Conservation (phyloP, 371 early-diverging fungal species). For the Sanchytrium tribonematis region DNA sequence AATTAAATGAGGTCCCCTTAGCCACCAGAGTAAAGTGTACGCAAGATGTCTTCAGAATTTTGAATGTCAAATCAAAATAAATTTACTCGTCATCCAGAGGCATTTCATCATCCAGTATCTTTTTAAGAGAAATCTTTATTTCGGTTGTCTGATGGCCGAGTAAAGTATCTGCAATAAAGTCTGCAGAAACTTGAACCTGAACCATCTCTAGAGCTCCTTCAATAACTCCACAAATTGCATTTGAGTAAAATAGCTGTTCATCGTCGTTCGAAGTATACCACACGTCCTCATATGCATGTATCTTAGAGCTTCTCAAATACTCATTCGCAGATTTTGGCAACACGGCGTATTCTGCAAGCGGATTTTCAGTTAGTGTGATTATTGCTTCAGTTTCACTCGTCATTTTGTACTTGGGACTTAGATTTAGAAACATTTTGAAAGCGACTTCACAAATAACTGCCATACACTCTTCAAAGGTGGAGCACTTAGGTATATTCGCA, state of each 20-base stretch:
- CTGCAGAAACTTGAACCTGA: slow-evolving; percentile 61
- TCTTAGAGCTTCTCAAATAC: slow-evolving; percentile 5
- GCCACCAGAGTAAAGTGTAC: neutral
- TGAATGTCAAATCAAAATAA: neutral
- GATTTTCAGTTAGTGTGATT: slow-evolving; percentile 48
- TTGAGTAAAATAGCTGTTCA: slow-evolving; percentile 75
- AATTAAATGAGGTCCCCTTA: neutral
- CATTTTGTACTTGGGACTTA: slow-evolving; percentile 24
- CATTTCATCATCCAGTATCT: slow-evolving; percentile 72
- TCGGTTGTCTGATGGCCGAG: slow-evolving; percentile 69
- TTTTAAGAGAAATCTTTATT: slow-evolving; percentile 54
- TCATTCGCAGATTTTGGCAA: slow-evolving; percentile 33
- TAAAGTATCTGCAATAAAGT: slow-evolving; percentile 51
- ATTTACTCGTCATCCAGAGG: slow-evolving; percentile 64
- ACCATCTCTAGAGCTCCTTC: slow-evolving; percentile 87
- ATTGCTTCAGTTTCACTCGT: neutral
- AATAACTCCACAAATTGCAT: slow-evolving; percentile 70
- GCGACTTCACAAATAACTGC: slow-evolving; percentile 15
- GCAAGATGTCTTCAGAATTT: neutral
- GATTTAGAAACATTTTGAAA: slow-evolving; percentile 80
- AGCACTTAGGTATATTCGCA: slow-evolving; percentile 45
- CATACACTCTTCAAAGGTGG: slow-evolving; percentile 38
- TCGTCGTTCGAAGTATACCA: slow-evolving; percentile 8
- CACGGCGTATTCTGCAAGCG: slow-evolving; percentile 53
- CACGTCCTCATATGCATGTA: slow-evolving; percentile 14